These are phyloP conservation scores for Purshia tridentata DNA, from an alignment of 306 rosid species.

Conservation along the genomic window DNA sequence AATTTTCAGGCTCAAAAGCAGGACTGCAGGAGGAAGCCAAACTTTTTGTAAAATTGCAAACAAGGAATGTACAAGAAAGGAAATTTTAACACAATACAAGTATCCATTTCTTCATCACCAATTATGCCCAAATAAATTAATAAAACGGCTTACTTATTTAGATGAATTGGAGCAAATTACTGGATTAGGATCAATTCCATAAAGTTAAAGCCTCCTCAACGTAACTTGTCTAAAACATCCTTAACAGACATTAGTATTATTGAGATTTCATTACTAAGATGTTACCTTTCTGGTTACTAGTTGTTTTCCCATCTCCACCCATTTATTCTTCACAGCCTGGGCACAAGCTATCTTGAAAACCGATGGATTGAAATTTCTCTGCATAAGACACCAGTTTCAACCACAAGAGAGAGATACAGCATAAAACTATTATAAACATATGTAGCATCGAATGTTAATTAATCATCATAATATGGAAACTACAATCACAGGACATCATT, in stretches of 20 bases:
- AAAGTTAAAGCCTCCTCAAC: not conserved
- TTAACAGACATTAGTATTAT: not conserved
- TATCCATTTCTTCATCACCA: not conserved
- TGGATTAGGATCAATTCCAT: not conserved
- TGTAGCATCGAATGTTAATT: not conserved
- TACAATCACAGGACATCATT: not conserved
- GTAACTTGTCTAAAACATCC: not conserved
- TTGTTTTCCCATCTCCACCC: slow-evolving; percentile 87
- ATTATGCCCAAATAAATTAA: not conserved
- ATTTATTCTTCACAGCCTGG: slow-evolving; percentile 83
- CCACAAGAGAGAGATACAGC: not conserved
- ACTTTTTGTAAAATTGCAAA: no score
- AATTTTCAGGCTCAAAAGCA: not conserved
- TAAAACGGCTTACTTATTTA: not conserved
- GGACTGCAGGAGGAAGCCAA: no score
- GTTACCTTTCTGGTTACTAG: slow-evolving; percentile 64
- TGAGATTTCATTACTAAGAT: not conserved
- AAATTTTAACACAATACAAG: not conserved
- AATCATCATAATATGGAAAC: slow-evolving; percentile 1
- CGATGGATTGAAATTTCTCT: slow-evolving; percentile 63
- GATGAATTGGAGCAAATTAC: not conserved
- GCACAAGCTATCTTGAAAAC: slow-evolving; percentile 72
- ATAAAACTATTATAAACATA: not conserved
- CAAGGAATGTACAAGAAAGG: no score
- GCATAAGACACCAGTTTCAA: slow-evolving; percentile 34